phyloP scores from a whole-genome alignment of 116 monocot species.

The Posidonia oceanica region DNA sequence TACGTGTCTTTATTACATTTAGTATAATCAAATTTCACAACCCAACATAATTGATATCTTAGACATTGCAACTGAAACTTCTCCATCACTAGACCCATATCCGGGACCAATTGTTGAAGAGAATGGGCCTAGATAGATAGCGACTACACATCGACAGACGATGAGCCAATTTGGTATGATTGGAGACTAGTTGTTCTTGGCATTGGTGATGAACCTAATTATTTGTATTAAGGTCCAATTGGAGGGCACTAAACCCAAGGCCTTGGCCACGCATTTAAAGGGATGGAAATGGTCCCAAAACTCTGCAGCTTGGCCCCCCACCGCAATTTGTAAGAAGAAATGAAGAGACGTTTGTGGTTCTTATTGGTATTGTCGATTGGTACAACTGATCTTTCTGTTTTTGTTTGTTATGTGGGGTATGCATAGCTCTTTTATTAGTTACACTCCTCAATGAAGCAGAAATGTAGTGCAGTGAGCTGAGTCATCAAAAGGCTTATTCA shows the following conservation, averaged over 20 bases:
- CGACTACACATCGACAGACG: not conserved
- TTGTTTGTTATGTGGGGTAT: not conserved
- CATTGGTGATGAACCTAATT: not conserved
- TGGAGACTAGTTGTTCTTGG: no score
- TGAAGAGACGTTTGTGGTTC: not conserved
- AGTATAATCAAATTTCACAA: no score
- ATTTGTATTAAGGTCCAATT: no score
- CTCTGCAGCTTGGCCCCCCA: not conserved
- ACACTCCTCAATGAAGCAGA: no score
- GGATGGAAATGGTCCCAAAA: not conserved
- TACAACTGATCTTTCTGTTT: not conserved
- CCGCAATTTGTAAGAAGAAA: not conserved
- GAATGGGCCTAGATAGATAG: not conserved
- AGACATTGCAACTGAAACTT: not conserved
- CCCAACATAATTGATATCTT: no score
- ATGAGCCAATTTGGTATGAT: not conserved
- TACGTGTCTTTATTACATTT: no score
- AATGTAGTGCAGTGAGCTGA: no score
- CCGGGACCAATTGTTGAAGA: not conserved
- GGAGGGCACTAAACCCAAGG: no score
- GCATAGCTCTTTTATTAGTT: no score
- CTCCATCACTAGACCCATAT: not conserved
- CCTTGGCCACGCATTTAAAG: no score
- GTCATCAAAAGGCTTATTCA: no score
- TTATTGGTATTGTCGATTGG: conserved; percentile 5